Conservation (phyloP, 805 yeast genomes). For the Metschnikowia cerradonensis region DNA sequence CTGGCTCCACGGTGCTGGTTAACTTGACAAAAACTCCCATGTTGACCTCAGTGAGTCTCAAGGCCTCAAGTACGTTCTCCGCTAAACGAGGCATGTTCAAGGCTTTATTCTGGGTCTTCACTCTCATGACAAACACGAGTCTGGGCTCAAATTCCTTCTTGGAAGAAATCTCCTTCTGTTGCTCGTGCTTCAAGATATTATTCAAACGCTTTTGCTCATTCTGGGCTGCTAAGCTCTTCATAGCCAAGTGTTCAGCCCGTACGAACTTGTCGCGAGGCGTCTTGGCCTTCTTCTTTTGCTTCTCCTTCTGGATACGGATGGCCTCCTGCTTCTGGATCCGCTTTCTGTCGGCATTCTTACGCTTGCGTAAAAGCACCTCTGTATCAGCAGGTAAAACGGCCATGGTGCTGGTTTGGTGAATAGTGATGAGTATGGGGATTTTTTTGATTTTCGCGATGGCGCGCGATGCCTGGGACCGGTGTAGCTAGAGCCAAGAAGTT, state of each 20-base stretch:
- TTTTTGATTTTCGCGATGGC: constrained; percentile 11
- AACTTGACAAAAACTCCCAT: constrained; percentile 70
- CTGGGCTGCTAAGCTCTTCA: constrained; percentile 58
- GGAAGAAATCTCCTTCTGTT: constrained; percentile 14
- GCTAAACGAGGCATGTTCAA: constrained; percentile 66
- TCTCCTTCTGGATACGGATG: constrained; percentile 46
- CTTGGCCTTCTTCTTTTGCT: constrained; percentile 39
- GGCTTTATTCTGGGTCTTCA: constrained; percentile 55
- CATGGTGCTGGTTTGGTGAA: constrained; percentile 20
- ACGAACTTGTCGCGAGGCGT: constrained; percentile 49
- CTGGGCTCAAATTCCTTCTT: constrained; percentile 26
- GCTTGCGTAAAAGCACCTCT: constrained; percentile 70
- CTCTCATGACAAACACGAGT: constrained; percentile 63
- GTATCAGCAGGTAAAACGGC: constrained; percentile 63
- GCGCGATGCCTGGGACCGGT: constrained; percentile 2
- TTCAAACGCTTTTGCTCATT: constrained; percentile 67
- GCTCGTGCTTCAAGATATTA: constrained; percentile 54
- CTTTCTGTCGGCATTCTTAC: constrained; percentile 72
- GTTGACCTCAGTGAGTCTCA: constrained; percentile 57
- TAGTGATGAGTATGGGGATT: background rate
- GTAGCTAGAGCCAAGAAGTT: too few species aligned
- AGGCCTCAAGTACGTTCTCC: constrained; percentile 51
- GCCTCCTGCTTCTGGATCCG: constrained; percentile 70
- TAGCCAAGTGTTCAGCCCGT: constrained; percentile 71
- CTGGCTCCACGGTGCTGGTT: constrained; percentile 55